Evolutionary conservation across 2,329 filamentous ascomycete species (phyloP).

Genomic region (Penicillium corylophilum): DNA sequence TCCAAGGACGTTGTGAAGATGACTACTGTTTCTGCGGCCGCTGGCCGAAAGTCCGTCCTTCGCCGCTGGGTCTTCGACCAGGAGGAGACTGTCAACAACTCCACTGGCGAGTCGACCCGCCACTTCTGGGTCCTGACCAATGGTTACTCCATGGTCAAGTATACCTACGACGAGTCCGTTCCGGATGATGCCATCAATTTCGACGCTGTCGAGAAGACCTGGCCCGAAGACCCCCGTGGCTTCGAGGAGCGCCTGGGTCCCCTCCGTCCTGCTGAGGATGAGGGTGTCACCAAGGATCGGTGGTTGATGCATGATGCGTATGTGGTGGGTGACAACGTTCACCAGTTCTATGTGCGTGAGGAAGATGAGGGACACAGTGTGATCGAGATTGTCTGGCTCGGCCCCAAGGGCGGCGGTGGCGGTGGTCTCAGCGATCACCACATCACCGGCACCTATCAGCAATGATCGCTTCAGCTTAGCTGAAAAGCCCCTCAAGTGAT

Average conservation of each 20-base stretch:
- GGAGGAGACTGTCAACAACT: conserved; percentile 35
- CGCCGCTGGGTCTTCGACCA: conserved; percentile 47
- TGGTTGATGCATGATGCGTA: conserved; percentile 41
- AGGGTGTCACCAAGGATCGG: conserved; percentile 42
- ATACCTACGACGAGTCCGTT: conserved; percentile 38
- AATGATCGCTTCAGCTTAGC: conserved; percentile 22
- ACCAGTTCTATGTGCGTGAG: conserved; percentile 44
- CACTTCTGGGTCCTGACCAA: conserved; percentile 47
- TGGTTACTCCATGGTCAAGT: conserved; percentile 45
- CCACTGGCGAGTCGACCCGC: conserved; percentile 35
- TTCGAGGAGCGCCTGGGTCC: conserved; percentile 43
- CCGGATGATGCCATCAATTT: conserved; percentile 44
- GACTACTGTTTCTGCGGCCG: conserved; percentile 41
- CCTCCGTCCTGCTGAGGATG: conserved; percentile 40
- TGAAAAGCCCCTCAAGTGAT: conserved; percentile 23
- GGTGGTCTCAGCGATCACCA: conserved; percentile 34
- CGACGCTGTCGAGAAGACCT: conserved; percentile 45
- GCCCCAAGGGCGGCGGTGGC: conserved; percentile 39
- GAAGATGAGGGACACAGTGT: conserved; percentile 42
- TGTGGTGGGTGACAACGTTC: conserved; percentile 44
- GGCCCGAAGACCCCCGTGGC: conserved; percentile 43
- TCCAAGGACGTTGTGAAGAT: conserved; percentile 47
- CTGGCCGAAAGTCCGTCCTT: conserved; percentile 43
- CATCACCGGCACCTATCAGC: conserved; percentile 28
- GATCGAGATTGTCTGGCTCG: conserved; percentile 47